Conservation (phyloP, 441 rosid species). For the Bruguiera hainesii region DNA sequence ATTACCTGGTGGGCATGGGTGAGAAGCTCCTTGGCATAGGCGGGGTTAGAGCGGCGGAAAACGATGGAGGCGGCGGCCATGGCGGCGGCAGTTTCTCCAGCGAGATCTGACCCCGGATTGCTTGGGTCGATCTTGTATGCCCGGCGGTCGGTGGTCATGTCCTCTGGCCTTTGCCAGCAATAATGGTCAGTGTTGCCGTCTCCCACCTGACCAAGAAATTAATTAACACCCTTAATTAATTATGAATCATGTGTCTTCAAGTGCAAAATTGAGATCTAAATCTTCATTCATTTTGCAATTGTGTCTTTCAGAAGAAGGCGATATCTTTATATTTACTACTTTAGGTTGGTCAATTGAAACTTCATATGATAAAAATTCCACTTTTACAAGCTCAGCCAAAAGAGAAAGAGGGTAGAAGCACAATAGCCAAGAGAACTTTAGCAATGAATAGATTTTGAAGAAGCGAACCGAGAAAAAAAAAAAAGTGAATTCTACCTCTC, state of each 20-base stretch:
- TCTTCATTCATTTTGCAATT: too few relatives aligned
- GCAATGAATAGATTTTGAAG: neutral
- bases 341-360: too few relatives aligned
- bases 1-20: slow-evolving; percentile 71
- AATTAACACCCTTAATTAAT: neutral
- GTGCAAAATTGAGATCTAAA: neutral
- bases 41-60: slow-evolving; percentile 62
- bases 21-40: slow-evolving; percentile 65
- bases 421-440: neutral
- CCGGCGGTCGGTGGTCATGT: slow-evolving; percentile 80
- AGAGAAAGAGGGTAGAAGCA: neutral
- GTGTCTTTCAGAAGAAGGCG: neutral
- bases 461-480: neutral
- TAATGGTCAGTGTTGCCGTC: slow-evolving; percentile 89
- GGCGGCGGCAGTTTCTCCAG: slow-evolving; percentile 94
- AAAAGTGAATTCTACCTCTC: slow-evolving; percentile 48
- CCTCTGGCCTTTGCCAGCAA: slow-evolving; percentile 98
- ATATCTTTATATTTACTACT: neutral
- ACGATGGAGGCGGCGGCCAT: slow-evolving; percentile 96
- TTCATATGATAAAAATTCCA: neutral
- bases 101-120: slow-evolving; percentile 92
- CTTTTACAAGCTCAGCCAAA: neutral
- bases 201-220: slow-evolving; percentile 55
- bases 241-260: neutral
- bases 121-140: slow-evolving; percentile 79